These are phyloP conservation scores for Talaromyces proteolyticus DNA, from an alignment of 495 filamentous ascomycete genomes.

Conservation along the genomic window DNA sequence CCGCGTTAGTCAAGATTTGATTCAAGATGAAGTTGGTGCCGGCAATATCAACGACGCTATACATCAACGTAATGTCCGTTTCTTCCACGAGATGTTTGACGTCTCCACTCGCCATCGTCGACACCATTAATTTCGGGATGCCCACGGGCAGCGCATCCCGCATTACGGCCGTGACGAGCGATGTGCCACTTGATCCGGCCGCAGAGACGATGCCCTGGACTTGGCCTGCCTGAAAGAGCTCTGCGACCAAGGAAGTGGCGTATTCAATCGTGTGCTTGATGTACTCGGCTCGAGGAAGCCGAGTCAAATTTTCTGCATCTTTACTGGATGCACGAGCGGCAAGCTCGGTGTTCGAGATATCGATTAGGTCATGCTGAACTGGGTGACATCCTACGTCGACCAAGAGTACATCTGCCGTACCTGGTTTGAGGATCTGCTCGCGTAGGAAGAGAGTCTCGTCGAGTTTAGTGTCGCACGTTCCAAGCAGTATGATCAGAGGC, in stretches of 20 bases:
- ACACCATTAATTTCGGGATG: conserved; percentile 65
- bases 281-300: conserved; percentile 39
- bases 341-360: conserved; percentile 35
- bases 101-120: conserved; percentile 60
- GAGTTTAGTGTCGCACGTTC: conserved; percentile 66
- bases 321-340: conserved; percentile 9
- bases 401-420: conserved; percentile 31
- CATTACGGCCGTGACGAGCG: conserved; percentile 52
- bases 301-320: conserved; percentile 6
- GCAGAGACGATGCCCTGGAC: conserved; percentile 52
- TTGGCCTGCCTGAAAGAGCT: conserved; percentile 18
- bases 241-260: conserved; percentile 24
- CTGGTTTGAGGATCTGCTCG: conserved; percentile 30
- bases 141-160: conserved; percentile 50
- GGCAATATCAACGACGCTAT: conserved; percentile 63
- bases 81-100: conserved; percentile 53
- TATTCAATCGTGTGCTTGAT: conserved; percentile 42
- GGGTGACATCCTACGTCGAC: conserved; percentile 50
- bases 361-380: conserved; percentile 36
- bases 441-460: conserved; percentile 52
- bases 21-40: conserved; percentile 53
- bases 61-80: conserved; percentile 65
- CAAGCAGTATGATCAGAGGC: conserved; percentile 52
- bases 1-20: conserved; percentile 54
- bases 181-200: conserved; percentile 55